Percentiles rank a stretch among this genome's conserved stretches.
Evolutionary conservation across 78 protist genomes (phyloP).

Genomic region (Chrysochromulina tobinii): DNA sequence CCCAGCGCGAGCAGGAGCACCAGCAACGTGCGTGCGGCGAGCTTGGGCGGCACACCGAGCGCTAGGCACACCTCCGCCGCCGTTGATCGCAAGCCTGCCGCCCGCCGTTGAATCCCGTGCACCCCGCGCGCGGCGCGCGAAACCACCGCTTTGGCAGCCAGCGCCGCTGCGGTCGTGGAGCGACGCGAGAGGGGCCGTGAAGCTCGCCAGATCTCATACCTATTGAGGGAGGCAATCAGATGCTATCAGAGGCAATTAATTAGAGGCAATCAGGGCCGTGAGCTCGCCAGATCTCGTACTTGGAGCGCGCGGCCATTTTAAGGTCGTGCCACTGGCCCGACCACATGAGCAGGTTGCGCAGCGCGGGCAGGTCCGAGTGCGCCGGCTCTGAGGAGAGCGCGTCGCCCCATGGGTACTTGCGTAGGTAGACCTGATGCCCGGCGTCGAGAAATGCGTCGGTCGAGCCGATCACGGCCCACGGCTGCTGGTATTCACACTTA

Average conservation of each 20-base stretch:
- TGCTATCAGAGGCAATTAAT: no score
- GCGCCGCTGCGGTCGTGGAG: background rate
- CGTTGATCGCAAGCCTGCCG: no score
- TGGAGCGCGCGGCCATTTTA: background rate
- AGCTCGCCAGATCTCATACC: background rate
- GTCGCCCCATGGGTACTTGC: slow-evolving; percentile 6
- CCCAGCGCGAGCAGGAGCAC: no score
- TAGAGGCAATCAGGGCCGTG: no score
- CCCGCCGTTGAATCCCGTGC: no score
- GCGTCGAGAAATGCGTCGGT: background rate
- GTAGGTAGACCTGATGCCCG: background rate
- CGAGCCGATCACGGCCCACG: slow-evolving; percentile 8
- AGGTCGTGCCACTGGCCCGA: background rate
- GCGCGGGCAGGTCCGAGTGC: slow-evolving; percentile 15
- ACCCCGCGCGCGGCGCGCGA: no score
- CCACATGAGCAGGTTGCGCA: slow-evolving; percentile 10
- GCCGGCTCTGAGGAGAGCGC: background rate
- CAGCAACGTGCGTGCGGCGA: no score
- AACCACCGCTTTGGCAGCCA: no score
- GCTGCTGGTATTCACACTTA: background rate
- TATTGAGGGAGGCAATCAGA: no score
- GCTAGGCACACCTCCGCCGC: no score
- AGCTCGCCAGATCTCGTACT: background rate
- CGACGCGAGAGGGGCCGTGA: background rate
- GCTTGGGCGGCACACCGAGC: no score